These are phyloP conservation scores for Globisporangium perplexum DNA, from an alignment of 352 stramenopile genomes.

Conservation along the genomic window DNA sequence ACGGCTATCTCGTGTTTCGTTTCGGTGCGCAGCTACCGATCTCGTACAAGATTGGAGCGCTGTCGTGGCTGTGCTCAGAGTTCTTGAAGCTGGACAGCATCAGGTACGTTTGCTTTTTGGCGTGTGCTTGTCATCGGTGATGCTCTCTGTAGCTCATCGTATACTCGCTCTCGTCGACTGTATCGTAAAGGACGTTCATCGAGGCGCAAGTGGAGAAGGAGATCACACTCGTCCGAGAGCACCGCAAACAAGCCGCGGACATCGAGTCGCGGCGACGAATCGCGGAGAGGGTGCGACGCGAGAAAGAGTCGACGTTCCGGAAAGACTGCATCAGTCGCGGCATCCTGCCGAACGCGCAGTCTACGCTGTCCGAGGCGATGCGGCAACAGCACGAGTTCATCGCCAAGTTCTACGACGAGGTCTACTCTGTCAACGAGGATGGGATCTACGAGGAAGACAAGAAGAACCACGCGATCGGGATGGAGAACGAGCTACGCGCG, in stretches of 20 bases:
- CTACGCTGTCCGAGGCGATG: slow-evolving; percentile 56
- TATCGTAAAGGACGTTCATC: slow-evolving; percentile 30
- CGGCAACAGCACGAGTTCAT: slow-evolving; percentile 62
- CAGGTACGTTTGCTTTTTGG: slow-evolving; percentile 13
- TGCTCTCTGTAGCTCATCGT: background rate
- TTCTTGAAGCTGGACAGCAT: slow-evolving; percentile 57
- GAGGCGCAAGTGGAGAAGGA: slow-evolving; percentile 58
- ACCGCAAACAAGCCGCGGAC: slow-evolving; percentile 45
- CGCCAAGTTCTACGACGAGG: slow-evolving; percentile 56
- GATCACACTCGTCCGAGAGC: slow-evolving; percentile 39
- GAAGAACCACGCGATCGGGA: slow-evolving; percentile 30
- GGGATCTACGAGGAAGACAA: slow-evolving; percentile 43
- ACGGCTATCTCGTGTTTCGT: no score
- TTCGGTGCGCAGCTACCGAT: slow-evolving; percentile 43
- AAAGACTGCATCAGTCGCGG: slow-evolving; percentile 50
- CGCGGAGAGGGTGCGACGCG: slow-evolving; percentile 37
- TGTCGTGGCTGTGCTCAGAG: slow-evolving; percentile 63
- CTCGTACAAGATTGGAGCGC: slow-evolving; percentile 51
- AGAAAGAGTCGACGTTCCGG: slow-evolving; percentile 57
- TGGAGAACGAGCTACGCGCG: slow-evolving; percentile 32
- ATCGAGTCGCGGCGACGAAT: slow-evolving; percentile 49
- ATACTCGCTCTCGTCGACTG: background rate
- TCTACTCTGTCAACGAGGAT: slow-evolving; percentile 47
- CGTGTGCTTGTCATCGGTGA: background rate
- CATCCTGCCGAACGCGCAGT: slow-evolving; percentile 63